A percentile compares a stretch with the other conserved stretches of the same genome.
phyloP scores from a whole-genome alignment of 2,329 filamentous ascomycete genomes.

The Microdochium bolleyi region DNA sequence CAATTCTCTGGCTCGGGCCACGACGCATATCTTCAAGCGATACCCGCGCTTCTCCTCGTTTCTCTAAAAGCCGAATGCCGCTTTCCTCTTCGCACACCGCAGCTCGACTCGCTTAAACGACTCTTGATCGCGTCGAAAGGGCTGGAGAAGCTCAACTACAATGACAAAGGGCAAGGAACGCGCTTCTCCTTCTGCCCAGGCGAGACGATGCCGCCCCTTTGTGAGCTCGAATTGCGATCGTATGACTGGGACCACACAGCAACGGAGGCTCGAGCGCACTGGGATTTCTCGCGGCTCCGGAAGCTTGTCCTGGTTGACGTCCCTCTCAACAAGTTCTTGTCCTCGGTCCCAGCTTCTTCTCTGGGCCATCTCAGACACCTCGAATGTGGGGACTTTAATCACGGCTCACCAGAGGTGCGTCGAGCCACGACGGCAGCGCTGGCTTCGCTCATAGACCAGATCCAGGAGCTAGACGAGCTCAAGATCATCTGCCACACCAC shows the following conservation, averaged over 20 bases:
- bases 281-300: slow-evolving; percentile 36
- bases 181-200: slow-evolving; percentile 28
- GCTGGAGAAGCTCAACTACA: slow-evolving; percentile 31
- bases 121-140: slow-evolving; percentile 27
- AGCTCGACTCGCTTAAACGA: slow-evolving; percentile 30
- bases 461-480: slow-evolving; percentile 26
- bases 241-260: slow-evolving; percentile 40
- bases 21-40: slow-evolving; percentile 26
- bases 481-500: slow-evolving; percentile 32
- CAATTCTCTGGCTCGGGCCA: slow-evolving; percentile 24
- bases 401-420: slow-evolving; percentile 27
- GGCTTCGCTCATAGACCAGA: slow-evolving; percentile 28
- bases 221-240: slow-evolving; percentile 31
- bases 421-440: slow-evolving; percentile 29
- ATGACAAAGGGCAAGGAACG: slow-evolving; percentile 35
- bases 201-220: slow-evolving; percentile 34
- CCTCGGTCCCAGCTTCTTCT: slow-evolving; percentile 27
- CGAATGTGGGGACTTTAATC: slow-evolving; percentile 35
- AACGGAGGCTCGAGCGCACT: slow-evolving; percentile 29
- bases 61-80: slow-evolving; percentile 29
- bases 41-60: slow-evolving; percentile 27
- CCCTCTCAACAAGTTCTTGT: slow-evolving; percentile 34
- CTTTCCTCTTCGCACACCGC: slow-evolving; percentile 17
- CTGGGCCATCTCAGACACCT: slow-evolving; percentile 27
- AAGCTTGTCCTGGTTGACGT: slow-evolving; percentile 33